phyloP scores from a whole-genome alignment of 2,329 filamentous ascomycete species.

The Calonectria pseudoreteaudii region DNA sequence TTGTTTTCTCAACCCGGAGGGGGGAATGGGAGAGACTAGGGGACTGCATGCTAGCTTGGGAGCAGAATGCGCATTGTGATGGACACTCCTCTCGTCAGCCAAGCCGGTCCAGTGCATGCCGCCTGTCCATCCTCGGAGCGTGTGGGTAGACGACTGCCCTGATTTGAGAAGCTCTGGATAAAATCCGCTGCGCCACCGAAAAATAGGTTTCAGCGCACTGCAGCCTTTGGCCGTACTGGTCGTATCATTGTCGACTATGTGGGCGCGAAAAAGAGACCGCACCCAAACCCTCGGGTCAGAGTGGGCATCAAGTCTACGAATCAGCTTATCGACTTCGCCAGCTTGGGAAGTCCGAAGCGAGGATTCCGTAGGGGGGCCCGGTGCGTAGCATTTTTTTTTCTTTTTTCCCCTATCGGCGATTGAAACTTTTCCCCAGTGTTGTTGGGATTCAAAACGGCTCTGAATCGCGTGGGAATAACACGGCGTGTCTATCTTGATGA shows the following conservation, averaged over 20 bases:
- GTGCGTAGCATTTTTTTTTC: background rate
- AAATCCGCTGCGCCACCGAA: conserved; percentile 30
- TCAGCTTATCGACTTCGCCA: conserved; percentile 14
- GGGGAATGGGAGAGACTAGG: conserved; percentile 12
- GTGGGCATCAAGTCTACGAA: conserved; percentile 15
- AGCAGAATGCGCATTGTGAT: conserved; percentile 14
- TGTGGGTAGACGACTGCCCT: conserved; percentile 16
- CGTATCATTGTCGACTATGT: conserved; percentile 28
- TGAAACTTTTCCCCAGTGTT: background rate
- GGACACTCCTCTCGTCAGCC: conserved; percentile 6
- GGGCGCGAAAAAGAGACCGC: conserved; percentile 17
- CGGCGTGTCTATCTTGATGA: background rate
- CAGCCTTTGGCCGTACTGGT: conserved; percentile 13
- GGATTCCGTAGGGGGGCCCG: background rate
- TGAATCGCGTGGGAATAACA: background rate
- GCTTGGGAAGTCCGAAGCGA: conserved; percentile 20
- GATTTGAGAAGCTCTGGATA: conserved; percentile 11
- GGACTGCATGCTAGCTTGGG: conserved; percentile 20
- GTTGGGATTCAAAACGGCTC: background rate
- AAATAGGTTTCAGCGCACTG: conserved; percentile 22
- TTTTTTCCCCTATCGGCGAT: background rate
- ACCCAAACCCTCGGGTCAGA: conserved; percentile 29
- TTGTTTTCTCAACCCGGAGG: conserved; percentile 29
- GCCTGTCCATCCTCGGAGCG: conserved; percentile 20
- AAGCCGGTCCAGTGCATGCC: conserved; percentile 28